Evolutionary conservation across 768 basidiomycete species (phyloP).

Genomic region (Ramaria rubella): DNA sequence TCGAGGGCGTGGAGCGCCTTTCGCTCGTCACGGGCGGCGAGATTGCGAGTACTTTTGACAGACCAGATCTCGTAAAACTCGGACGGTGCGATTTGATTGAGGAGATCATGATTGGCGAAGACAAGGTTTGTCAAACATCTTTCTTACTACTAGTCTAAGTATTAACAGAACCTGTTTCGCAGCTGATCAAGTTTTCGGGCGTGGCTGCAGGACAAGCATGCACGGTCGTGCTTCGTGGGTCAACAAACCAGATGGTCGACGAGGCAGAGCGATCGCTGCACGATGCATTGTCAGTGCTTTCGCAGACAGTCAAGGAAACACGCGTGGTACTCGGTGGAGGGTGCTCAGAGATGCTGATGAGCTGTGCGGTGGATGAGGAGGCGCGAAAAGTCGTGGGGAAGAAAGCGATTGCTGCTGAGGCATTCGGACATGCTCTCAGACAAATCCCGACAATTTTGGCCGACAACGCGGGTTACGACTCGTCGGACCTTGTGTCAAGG

Average conservation of each 20-base stretch:
- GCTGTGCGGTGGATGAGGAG: conserved; percentile 85
- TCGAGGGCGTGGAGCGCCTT: conserved; percentile 94
- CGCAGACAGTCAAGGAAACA: conserved; percentile 97
- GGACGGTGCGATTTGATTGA: conserved; percentile 93
- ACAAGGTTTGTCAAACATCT: conserved; percentile 58
- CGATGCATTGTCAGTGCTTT: conserved; percentile 94
- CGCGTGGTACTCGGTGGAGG: conserved; percentile 92
- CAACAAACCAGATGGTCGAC: conserved; percentile 98
- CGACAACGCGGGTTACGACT: conserved; percentile 97
- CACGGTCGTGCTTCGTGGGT: conserved; percentile 95
- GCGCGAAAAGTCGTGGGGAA: conserved; percentile 84
- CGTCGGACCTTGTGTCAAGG: conserved; percentile 87
- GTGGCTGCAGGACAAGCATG: conserved; percentile 97
- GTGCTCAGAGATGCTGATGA: conserved; percentile 98
- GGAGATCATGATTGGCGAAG: conserved; percentile 99
- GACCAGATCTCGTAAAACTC: conserved; percentile 86
- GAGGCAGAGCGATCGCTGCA: conserved; percentile 97
- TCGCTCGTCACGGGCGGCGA: conserved; percentile 97
- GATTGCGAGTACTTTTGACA: conserved; percentile 92
- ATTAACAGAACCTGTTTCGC: neutral
- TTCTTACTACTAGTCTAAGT: neutral
- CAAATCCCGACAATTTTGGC: conserved; percentile 96
- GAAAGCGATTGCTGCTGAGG: conserved; percentile 92
- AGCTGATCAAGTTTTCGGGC: conserved; percentile 99
- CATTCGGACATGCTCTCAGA: conserved; percentile 80